Conservation (phyloP, 768 basidiomycete genomes). For the Termitomyces bulborhizus region DNA sequence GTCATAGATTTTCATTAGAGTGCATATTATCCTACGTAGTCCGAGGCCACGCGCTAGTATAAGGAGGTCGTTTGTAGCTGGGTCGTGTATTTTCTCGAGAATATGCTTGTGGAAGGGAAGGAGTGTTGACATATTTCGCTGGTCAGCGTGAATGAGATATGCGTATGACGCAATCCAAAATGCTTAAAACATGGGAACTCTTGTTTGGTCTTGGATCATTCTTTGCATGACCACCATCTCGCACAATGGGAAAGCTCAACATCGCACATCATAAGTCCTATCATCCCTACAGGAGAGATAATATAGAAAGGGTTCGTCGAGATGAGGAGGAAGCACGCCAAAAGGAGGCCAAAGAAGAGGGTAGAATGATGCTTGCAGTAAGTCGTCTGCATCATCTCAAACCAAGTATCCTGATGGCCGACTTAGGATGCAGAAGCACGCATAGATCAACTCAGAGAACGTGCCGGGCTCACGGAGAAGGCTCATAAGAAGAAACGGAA, state of each 20-base stretch:
- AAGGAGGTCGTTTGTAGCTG: slow-evolving; percentile 63
- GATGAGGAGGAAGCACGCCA: slow-evolving; percentile 77
- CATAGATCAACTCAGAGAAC: slow-evolving; percentile 55
- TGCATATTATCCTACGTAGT: slow-evolving; percentile 75
- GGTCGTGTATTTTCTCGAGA: slow-evolving; percentile 66
- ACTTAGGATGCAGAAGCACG: slow-evolving; percentile 76
- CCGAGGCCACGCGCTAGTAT: slow-evolving; percentile 90
- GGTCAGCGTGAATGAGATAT: neutral
- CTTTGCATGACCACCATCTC: slow-evolving; percentile 1
- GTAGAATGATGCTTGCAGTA: slow-evolving; percentile 65
- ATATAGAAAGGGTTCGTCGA: slow-evolving; percentile 70
- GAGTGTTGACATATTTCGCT: slow-evolving; percentile 35
- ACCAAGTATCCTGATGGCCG: slow-evolving; percentile 13
- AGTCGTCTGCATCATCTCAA: slow-evolving; percentile 18
- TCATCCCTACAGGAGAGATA: slow-evolving; percentile 80
- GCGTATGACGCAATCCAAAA: neutral
- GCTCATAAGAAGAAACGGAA: slow-evolving; percentile 28
- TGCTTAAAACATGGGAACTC: neutral
- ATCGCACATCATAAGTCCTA: slow-evolving; percentile 92
- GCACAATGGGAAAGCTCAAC: slow-evolving; percentile 76
- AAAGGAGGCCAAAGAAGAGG: slow-evolving; percentile 67
- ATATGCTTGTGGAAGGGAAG: slow-evolving; percentile 67
- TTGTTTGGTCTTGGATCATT: slow-evolving; percentile 4
- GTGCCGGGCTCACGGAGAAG: slow-evolving; percentile 39
- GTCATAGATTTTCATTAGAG: slow-evolving; percentile 90